Percentiles rank a stretch among this genome's conserved stretches.
These are phyloP conservation scores for Gaillardinia entomophila DNA, from an alignment of 805 yeast species.

Conservation along the genomic window DNA sequence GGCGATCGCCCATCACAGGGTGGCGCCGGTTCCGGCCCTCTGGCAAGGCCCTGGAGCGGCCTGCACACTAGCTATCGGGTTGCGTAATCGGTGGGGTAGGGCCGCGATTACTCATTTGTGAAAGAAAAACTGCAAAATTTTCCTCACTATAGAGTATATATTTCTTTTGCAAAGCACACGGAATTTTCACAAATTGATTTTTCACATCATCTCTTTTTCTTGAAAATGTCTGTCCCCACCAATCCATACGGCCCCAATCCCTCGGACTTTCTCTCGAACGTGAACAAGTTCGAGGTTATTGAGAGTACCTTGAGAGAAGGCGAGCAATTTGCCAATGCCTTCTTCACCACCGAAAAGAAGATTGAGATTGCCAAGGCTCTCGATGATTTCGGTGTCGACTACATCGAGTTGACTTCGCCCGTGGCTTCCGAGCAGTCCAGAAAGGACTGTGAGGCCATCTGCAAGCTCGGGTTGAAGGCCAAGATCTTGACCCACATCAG, in stretches of 20 bases:
- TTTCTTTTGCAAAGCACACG: not conserved
- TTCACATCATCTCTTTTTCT: not conserved
- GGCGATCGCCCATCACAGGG: too few relatives aligned
- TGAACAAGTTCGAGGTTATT: slow-evolving; percentile 46
- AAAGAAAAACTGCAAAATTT: too few relatives aligned
- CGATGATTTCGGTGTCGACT: slow-evolving; percentile 58
- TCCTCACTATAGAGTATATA: too few relatives aligned
- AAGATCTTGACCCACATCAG: slow-evolving; percentile 55
- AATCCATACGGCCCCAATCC: slow-evolving; percentile 61
- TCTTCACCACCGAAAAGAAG: slow-evolving; percentile 51
- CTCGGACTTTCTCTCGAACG: slow-evolving; percentile 51
- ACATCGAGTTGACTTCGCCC: slow-evolving; percentile 56
- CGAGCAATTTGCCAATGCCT: slow-evolving; percentile 60
- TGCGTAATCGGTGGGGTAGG: too few relatives aligned
- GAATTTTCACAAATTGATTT: not conserved
- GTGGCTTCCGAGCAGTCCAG: slow-evolving; percentile 56
- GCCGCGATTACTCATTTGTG: too few relatives aligned
- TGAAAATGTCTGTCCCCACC: slow-evolving; percentile 11
- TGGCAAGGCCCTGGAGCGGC: too few relatives aligned
- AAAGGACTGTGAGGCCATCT: slow-evolving; percentile 52
- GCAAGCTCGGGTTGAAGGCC: slow-evolving; percentile 54
- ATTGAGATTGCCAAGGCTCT: slow-evolving; percentile 55
- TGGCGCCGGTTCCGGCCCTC: too few relatives aligned
- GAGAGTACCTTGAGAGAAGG: slow-evolving; percentile 60
- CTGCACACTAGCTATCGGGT: too few relatives aligned